A percentile compares a stretch with the other conserved stretches of the same genome.
Conservation (phyloP, 2,329 filamentous ascomycete genomes). For the Waltergamsia citrina region DNA sequence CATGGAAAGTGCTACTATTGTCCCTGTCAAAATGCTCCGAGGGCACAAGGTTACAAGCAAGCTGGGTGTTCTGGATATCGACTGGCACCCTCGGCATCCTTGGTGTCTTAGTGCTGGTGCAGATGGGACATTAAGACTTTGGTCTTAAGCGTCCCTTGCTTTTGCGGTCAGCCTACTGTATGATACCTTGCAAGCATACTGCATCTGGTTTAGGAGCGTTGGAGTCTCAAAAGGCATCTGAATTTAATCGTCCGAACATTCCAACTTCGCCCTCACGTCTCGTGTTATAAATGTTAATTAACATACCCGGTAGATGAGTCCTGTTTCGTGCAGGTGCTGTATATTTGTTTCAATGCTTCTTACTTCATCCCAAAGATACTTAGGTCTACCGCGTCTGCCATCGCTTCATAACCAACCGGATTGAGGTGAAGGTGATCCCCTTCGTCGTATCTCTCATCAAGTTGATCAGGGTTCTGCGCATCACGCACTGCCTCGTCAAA, state of each 20-base stretch:
- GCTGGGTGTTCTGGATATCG: conserved; percentile 83
- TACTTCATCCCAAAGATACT: conserved; percentile 32
- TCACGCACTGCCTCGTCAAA: conserved; percentile 49
- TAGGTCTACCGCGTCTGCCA: conserved; percentile 46
- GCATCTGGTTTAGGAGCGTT: conserved; percentile 1
- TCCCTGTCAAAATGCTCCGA: conserved; percentile 86
- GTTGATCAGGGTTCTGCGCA: conserved; percentile 23
- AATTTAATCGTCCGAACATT: no score
- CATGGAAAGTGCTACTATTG: conserved; percentile 94
- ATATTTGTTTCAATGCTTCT: no score
- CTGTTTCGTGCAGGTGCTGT: no score
- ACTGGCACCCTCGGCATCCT: conserved; percentile 91
- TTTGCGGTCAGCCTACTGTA: background rate
- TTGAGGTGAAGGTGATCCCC: conserved; percentile 55
- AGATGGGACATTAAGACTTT: conserved; percentile 85
- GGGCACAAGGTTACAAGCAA: conserved; percentile 83
- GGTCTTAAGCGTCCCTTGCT: no score
- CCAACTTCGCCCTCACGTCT: no score
- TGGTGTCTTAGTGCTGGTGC: conserved; percentile 94
- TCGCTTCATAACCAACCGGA: conserved; percentile 40
- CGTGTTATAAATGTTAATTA: no score
- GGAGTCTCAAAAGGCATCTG: conserved; percentile 1
- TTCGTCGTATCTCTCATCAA: conserved; percentile 35
- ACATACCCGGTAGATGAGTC: no score
- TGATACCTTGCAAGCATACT: background rate